A percentile compares a stretch with the other conserved stretches of the same genome.
Conservation (phyloP, 2,329 filamentous ascomycete genomes). For the Scedosporium minutisporum region DNA sequence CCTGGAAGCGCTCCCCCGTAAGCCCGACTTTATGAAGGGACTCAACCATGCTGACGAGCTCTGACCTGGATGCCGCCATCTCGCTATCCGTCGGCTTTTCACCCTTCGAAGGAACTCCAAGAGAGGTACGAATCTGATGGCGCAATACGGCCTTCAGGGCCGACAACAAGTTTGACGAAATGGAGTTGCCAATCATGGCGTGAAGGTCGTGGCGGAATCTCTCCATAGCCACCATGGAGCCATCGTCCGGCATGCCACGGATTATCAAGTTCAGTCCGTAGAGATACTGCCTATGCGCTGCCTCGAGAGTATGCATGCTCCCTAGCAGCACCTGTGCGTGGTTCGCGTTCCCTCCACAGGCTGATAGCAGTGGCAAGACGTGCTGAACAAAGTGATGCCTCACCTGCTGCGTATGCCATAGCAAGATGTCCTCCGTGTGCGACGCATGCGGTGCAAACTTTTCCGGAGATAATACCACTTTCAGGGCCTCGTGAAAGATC, state of each 20-base stretch:
- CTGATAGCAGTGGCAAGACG: slow-evolving; percentile 45
- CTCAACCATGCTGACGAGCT: slow-evolving; percentile 46
- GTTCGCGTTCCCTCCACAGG: slow-evolving; percentile 24
- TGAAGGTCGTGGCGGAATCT: slow-evolving; percentile 54
- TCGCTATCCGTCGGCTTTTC: neutral
- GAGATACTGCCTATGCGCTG: slow-evolving; percentile 47
- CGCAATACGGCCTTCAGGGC: slow-evolving; percentile 46
- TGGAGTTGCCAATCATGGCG: slow-evolving; percentile 55
- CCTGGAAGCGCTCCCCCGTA: slow-evolving; percentile 58
- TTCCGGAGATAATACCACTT: slow-evolving; percentile 40
- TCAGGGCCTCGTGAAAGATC: slow-evolving; percentile 41
- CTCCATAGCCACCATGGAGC: slow-evolving; percentile 26
- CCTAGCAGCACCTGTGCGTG: slow-evolving; percentile 37
- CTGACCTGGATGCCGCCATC: slow-evolving; percentile 12
- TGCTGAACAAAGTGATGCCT: slow-evolving; percentile 51
- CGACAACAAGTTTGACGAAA: slow-evolving; percentile 40
- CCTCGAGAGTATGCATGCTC: slow-evolving; percentile 49
- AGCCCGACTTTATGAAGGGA: slow-evolving; percentile 56
- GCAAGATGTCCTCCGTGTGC: slow-evolving; percentile 45
- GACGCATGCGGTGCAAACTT: slow-evolving; percentile 36
- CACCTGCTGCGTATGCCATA: slow-evolving; percentile 53
- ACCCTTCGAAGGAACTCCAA: neutral
- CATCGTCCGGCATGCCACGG: slow-evolving; percentile 31
- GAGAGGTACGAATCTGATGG: slow-evolving; percentile 2
- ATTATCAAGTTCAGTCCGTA: slow-evolving; percentile 43